Base-by-base conservation (phyloP, 73 alveolate species). In the Uronychia binucleata region DNA sequence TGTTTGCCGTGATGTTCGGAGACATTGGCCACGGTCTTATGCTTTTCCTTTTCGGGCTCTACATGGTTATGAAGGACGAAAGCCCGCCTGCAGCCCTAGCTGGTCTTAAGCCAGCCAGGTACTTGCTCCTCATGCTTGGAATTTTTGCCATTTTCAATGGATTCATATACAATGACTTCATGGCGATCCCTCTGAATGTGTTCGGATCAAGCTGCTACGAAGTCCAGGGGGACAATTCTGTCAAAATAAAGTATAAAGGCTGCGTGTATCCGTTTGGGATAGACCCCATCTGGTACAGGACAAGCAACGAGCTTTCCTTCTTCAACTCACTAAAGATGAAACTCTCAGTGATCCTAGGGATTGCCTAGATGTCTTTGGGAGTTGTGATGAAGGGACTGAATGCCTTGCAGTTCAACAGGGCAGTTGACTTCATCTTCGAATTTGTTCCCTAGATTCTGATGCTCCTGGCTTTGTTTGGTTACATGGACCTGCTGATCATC, bases 1-100 rank as follows among this genome's bases (percentile, higher is more conserved):
- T 96, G 88, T 98, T 98, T 67, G 99, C 99, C 30, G 92, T 98
- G 30, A 98, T 98, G 99, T 98, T 98, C 89, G 99, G 99, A 19
- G 99, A 98, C 96, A 96, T 98, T 35, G 99, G 97, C 1, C 99
- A 98, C 88, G 99, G 99, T 0, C 80, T 84, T 30, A 29, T 94
- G 57, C 79, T 94, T 0, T 78, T 94, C 58, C 74, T 88, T 25
- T 86, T 76, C 81, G 98, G 95, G 74, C 74, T 85, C 74, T 88
- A 83, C 29, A 76, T 94, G 75, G 59, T 78, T 75, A 33, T 85
- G n/a, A 46, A 46, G 19, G 67, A 46, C 81, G 77, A 86, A 83
- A 58, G 77, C 94, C 28, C 80, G 78, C 77, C 86, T 75, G 46
- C 87, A 34, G 82, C 80, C 1, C 81, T 78, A 86, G 79, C 80